A percentile compares a stretch with the other conserved stretches of the same genome.
These are phyloP conservation scores for Spiromastix sp. DNA, from an alignment of 2,329 filamentous ascomycete species.

Conservation along the genomic window DNA sequence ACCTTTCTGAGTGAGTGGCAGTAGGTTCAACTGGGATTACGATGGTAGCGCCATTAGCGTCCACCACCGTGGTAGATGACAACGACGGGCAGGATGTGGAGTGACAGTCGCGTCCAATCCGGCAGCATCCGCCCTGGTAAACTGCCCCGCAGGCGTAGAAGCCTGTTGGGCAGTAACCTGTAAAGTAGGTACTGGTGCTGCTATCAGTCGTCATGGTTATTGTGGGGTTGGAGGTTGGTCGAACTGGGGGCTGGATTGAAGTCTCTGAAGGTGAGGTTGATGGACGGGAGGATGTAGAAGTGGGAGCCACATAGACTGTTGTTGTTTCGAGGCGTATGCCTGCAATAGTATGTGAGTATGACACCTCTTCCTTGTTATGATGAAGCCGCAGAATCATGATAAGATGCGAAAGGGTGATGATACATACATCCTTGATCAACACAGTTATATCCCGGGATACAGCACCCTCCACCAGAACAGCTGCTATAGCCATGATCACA, in stretches of 20 bases:
- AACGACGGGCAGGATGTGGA: conserved; percentile 60
- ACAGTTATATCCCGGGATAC: conserved; percentile 50
- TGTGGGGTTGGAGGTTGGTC: conserved; percentile 24
- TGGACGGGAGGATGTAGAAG: conserved; percentile 26
- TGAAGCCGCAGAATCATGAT: no score
- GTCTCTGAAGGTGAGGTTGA: conserved; percentile 17
- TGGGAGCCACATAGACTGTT: conserved; percentile 21
- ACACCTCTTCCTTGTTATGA: no score
- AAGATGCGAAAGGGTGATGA: no score
- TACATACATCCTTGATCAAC: conserved; percentile 43
- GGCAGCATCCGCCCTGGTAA: conserved; percentile 76
- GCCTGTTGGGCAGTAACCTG: conserved; percentile 62
- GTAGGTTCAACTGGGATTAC: conserved; percentile 45
- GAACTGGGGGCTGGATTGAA: conserved; percentile 24
- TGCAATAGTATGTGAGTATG: no score
- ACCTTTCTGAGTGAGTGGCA: conserved; percentile 36
- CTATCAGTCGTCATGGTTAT: conserved; percentile 25
- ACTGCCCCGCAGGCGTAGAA: conserved; percentile 85
- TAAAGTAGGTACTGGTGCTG: conserved; percentile 27
- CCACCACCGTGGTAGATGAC: conserved; percentile 56
- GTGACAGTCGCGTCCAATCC: conserved; percentile 74
- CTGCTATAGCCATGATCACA: conserved; percentile 42
- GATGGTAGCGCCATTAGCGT: conserved; percentile 57
- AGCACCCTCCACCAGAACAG: conserved; percentile 52
- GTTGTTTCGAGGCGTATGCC: no score